Evolutionary conservation across 345 rosid species (phyloP), one percentile per base, ranked within the genome.

Genomic region (Arabis alpina): DNA sequence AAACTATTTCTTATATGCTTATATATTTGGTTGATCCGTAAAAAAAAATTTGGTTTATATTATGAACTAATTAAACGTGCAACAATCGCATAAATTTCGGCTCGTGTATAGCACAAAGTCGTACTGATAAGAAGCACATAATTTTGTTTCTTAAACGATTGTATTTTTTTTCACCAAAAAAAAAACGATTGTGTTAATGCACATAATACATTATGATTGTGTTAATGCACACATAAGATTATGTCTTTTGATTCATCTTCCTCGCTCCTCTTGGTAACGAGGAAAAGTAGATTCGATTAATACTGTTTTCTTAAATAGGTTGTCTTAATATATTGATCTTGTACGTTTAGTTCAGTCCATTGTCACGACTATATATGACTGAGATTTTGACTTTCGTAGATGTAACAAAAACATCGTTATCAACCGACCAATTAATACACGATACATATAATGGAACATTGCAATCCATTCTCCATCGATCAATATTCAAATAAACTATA

Each of bases 351-450:
- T n/a, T 37, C 41, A 30, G 25, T 27, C 44, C 13, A 44, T 28
- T 15, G 24, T 61, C 37, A 61, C 53, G 27, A 44, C 27, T 61
- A 19, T 19, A 19, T 25, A 28, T 10, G 54, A 40, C 64, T 24
- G 34, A 40, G 25, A 28, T 44, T 44, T 61, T 44, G 66, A 61
- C 41, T 61, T 13, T 44, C 51, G 8, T 41, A 41, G 36, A 59
- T 59, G 49, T 36, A 36, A 36, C 66, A 61, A 61, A 27, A 8
- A 27, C 23, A 41, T 60, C 39, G 37, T 42, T 42, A 61, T 14
- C 41, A 28, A 44, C 66, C 66, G 53, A 42, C 66, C 52, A 61
- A 24, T 12, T 24, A 59, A 40, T 43, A 28, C 65, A 43, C 13
- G 39, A 44, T 28, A 25, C 2, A 42, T n/a, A 61, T 13, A 61